Conservation (phyloP, 148 eudicot species). For the Vaccinium vitisidaea region DNA sequence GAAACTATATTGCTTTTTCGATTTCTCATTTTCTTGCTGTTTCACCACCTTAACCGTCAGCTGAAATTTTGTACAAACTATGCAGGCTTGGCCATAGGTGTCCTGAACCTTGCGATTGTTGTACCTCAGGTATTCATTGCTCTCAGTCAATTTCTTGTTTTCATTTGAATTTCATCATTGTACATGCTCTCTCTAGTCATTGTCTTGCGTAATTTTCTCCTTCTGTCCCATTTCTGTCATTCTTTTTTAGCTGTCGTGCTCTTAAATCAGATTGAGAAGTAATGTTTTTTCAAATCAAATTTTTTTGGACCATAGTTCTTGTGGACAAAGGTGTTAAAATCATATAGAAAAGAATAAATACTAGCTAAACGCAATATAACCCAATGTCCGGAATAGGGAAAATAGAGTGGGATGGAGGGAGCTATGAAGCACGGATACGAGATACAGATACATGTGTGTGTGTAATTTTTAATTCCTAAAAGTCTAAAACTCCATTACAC, state of each 20-base stretch:
- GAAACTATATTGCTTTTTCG: neutral
- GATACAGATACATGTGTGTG: no score
- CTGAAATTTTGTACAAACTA: conserved; percentile 17
- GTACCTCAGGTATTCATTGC: conserved; percentile 73
- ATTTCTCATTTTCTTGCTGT: conserved; percentile 6
- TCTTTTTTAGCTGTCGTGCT: neutral
- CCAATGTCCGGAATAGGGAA: neutral
- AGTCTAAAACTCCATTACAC: no score
- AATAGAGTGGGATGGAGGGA: neutral
- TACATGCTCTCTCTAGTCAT: neutral
- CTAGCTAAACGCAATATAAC: neutral
- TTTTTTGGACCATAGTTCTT: neutral
- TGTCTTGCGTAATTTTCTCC: neutral
- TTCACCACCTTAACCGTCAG: conserved; percentile 12
- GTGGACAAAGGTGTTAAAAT: neutral
- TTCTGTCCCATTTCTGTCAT: neutral
- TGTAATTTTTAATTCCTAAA: no score
- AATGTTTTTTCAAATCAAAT: neutral
- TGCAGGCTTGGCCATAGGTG: conserved; percentile 96
- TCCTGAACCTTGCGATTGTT: conserved; percentile 93
- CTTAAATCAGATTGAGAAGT: neutral
- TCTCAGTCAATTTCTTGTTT: neutral
- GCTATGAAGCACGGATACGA: no score
- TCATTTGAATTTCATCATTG: neutral
- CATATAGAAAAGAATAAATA: neutral